Evolutionary conservation across 345 rosid genomes (phyloP).

Genomic region (Durio zibethinus): DNA sequence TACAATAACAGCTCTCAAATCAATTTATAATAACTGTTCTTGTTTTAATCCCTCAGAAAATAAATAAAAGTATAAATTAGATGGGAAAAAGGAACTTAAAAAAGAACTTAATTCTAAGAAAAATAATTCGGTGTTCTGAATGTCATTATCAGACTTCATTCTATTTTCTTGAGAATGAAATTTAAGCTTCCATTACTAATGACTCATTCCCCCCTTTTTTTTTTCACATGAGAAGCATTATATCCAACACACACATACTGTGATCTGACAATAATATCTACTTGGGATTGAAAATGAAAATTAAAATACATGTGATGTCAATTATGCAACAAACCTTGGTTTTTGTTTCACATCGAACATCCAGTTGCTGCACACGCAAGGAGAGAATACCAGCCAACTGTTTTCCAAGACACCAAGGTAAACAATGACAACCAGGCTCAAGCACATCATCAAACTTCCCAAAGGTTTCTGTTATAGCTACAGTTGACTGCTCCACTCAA

Average conservation of each 20-base stretch:
- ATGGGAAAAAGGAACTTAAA: neutral
- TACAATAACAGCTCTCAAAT: neutral
- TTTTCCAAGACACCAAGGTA: conserved; percentile 78
- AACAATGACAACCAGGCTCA: conserved; percentile 74
- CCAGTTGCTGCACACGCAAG: conserved; percentile 73
- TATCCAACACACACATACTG: neutral
- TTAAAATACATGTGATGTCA: neutral
- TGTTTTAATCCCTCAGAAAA: neutral
- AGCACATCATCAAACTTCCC: conserved; percentile 75
- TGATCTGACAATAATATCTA: neutral
- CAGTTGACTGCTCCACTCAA: conserved; percentile 75
- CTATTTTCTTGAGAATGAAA: neutral
- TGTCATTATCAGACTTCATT: neutral
- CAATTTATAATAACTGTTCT: neutral
- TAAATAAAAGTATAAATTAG: neutral
- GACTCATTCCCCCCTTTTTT: neutral
- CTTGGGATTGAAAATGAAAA: neutral
- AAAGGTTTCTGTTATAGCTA: conserved; percentile 64
- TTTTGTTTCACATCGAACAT: conserved; percentile 88
- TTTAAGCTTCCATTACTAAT: neutral
- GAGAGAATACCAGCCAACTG: conserved; percentile 70
- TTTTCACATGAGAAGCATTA: neutral
- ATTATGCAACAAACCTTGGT: conserved; percentile 54
- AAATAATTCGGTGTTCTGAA: neutral
- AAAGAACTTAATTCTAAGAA: neutral